Conservation (phyloP, 1,139 yeast species). For the Geotrichum candidum region DNA sequence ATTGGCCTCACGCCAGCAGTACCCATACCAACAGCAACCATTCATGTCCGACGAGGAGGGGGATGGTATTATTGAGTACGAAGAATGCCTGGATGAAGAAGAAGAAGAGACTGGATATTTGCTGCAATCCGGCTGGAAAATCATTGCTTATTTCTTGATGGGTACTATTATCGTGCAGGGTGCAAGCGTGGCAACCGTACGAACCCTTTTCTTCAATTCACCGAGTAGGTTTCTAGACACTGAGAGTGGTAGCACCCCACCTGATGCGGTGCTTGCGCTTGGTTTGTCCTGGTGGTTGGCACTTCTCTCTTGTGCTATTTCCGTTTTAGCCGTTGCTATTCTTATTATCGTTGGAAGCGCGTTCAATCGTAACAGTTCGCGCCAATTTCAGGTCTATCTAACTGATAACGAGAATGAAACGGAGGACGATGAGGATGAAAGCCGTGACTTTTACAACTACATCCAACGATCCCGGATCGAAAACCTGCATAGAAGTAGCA, state of each 20-base stretch:
- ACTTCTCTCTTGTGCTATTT: neutral
- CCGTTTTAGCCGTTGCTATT: neutral
- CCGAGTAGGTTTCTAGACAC: neutral
- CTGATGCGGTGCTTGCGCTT: conserved; percentile 3
- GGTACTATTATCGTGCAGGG: conserved; percentile 8
- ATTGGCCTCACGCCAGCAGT: neutral
- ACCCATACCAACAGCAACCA: neutral
- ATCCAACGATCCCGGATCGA: conserved; percentile 16
- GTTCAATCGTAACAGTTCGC: neutral
- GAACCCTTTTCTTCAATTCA: neutral
- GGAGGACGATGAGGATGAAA: conserved; percentile 13
- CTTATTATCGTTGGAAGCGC: conserved; percentile 9
- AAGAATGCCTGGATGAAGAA: neutral
- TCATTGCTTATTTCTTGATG: conserved; percentile 9
- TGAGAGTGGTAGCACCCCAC: neutral
- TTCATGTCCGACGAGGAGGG: neutral
- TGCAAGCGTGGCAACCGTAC: conserved; percentile 5
- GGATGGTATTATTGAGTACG: neutral
- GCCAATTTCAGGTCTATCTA: conserved; percentile 7
- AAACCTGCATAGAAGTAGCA: conserved; percentile 18
- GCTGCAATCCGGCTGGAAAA: conserved; percentile 14
- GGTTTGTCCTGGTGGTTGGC: conserved; percentile 15
- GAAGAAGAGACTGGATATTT: conserved; percentile 2
- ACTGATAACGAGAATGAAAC: neutral
- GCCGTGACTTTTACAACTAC: conserved; percentile 13